phyloP scores from a whole-genome alignment of 805 yeast genomes.

The Candida xiaguanensis region DNA sequence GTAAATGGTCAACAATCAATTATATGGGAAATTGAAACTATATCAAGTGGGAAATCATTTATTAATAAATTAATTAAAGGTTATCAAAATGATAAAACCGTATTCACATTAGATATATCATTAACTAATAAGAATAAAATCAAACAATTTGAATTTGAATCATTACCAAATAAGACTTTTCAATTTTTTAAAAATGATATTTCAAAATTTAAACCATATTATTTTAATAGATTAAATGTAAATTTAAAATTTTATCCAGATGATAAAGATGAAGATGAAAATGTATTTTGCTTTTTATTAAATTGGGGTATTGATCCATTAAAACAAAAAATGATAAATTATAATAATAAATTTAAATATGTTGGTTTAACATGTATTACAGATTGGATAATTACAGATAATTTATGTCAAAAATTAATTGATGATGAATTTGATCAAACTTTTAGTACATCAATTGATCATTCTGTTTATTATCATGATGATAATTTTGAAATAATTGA shows the following conservation, averaged over 20 bases:
- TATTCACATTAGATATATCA: constrained; percentile 33
- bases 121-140: constrained; percentile 29
- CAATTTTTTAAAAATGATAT: neutral
- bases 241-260: constrained; percentile 6
- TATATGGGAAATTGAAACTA: constrained; percentile 29
- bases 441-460: constrained; percentile 32
- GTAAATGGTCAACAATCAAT: constrained; percentile 29
- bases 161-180: constrained; percentile 7
- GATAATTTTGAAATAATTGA: constrained; percentile 28
- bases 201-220: neutral
- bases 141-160: constrained; percentile 7
- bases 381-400: constrained; percentile 42
- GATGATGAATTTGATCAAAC: constrained; percentile 21
- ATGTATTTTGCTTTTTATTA: constrained; percentile 23
- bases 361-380: constrained; percentile 57
- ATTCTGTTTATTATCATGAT: constrained; percentile 33
- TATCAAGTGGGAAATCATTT: constrained; percentile 33
- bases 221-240: neutral
- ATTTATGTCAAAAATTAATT: constrained; percentile 17
- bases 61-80: constrained; percentile 31
- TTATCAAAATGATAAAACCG: constrained; percentile 25
- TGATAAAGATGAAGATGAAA: constrained; percentile 20
- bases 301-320: constrained; percentile 26
- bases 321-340: constrained; percentile 10
- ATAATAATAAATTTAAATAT: constrained; percentile 30